A percentile compares a stretch with the other conserved stretches of the same genome.
Conservation (phyloP, 2,329 filamentous ascomycete species). For the Corinectria fuckeliana region DNA sequence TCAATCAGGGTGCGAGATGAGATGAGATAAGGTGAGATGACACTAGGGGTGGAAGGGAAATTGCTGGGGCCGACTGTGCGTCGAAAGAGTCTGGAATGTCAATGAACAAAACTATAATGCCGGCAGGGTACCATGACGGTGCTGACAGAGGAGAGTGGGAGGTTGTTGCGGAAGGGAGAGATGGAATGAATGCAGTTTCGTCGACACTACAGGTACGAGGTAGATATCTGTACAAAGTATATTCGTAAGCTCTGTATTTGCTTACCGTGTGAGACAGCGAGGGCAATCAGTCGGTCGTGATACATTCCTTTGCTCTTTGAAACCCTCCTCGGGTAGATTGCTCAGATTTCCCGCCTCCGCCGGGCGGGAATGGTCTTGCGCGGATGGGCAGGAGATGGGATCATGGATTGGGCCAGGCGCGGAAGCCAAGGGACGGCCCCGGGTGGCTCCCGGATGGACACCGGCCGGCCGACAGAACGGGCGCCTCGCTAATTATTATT, state of each 20-base stretch:
- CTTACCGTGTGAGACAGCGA: background rate
- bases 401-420: background rate
- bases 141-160: background rate
- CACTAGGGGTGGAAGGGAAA: background rate
- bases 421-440: constrained; percentile 2
- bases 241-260: background rate
- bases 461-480: background rate
- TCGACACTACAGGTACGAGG: too few relatives aligned
- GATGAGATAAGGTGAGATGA: background rate
- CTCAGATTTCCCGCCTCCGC: constrained; percentile 12
- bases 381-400: background rate
- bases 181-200: background rate
- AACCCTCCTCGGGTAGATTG: constrained; percentile 11
- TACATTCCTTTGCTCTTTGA: background rate
- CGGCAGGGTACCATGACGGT: background rate
- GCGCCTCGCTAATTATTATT: background rate
- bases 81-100: background rate
- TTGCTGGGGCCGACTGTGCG: background rate
- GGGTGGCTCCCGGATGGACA: constrained; percentile 10
- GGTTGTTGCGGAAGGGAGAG: too few relatives aligned
- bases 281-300: background rate
- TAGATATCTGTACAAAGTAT: too few relatives aligned
- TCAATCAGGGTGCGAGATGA: background rate
- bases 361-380: background rate
- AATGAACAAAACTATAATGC: background rate